Conservation (phyloP, 768 basidiomycete genomes). For the Lanmaoa pseudosensibilis region DNA sequence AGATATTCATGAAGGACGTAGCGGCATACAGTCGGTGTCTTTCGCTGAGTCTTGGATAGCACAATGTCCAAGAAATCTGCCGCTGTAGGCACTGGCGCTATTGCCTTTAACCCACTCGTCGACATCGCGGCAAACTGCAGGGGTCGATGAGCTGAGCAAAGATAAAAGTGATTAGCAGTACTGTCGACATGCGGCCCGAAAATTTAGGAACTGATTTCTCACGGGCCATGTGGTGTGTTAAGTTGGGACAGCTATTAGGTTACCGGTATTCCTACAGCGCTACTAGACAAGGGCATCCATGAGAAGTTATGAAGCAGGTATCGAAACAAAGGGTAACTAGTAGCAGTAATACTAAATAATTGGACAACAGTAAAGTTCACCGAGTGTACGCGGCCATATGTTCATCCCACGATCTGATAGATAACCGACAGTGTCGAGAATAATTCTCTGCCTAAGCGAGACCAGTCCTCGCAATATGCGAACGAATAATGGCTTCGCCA, state of each 20-base stretch:
- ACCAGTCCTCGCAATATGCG: constrained; percentile 59
- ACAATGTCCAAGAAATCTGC: constrained; percentile 94
- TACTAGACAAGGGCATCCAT: constrained; percentile 27
- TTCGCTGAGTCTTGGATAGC: constrained; percentile 90
- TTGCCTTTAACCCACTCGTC: constrained; percentile 91
- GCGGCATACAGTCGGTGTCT: constrained; percentile 82
- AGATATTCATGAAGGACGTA: background rate
- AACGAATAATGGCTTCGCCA: constrained; percentile 66
- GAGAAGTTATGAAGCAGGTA: constrained; percentile 19
- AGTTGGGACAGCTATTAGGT: background rate
- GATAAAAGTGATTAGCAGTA: constrained; percentile 6
- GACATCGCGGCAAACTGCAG: constrained; percentile 47
- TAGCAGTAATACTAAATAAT: constrained; percentile 21
- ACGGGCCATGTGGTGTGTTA: constrained; percentile 9
- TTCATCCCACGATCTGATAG: constrained; percentile 15
- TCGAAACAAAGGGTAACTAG: constrained; percentile 29
- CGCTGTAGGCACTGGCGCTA: constrained; percentile 98
- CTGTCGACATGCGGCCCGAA: constrained; percentile 6
- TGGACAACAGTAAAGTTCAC: constrained; percentile 14
- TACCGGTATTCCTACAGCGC: constrained; percentile 26
- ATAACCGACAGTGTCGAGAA: constrained; percentile 3
- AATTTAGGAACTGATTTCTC: constrained; percentile 14
- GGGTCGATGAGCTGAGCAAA: constrained; percentile 1
- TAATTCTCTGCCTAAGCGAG: constrained; percentile 25
- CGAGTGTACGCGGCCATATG: constrained; percentile 4